phyloP scores from a whole-genome alignment of 1,284 basidiomycete species.

The Stygiomarasmius scandens region DNA sequence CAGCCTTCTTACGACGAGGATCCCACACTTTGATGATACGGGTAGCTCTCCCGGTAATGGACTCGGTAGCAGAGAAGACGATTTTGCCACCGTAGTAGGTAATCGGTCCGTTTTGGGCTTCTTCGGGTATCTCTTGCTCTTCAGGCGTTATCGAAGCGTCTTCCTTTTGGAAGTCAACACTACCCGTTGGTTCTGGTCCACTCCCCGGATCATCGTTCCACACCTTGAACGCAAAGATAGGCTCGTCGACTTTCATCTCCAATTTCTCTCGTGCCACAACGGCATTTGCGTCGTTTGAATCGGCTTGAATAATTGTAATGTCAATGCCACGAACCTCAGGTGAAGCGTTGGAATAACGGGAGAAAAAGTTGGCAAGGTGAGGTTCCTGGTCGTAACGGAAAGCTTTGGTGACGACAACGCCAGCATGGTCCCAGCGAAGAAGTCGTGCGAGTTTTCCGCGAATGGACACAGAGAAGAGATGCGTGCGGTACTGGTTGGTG shows the following conservation, averaged over 20 bases:
- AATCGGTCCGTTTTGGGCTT: too few species aligned
- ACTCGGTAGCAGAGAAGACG: not conserved
- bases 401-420: conserved; percentile 26
- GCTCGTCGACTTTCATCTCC: not conserved
- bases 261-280: not conserved
- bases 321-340: conserved; percentile 23
- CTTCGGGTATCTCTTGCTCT: too few species aligned
- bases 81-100: conserved; percentile 2
- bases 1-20: not conserved
- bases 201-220: not conserved
- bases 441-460: conserved; percentile 24
- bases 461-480: conserved; percentile 29
- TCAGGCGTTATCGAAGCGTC: too few species aligned
- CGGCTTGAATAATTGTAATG: conserved; percentile 14
- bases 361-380: conserved; percentile 28
- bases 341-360: conserved; percentile 22
- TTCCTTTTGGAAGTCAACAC: too few species aligned
- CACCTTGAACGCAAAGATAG: conserved; percentile 3
- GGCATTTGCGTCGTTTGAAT: conserved; percentile 14
- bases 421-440: conserved; percentile 32
- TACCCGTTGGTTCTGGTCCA: too few species aligned
- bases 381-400: conserved; percentile 27
- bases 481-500: conserved; percentile 22
- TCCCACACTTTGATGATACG: conserved; percentile 16
- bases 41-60: conserved; percentile 5